Evolutionary conservation across 257 asterid genomes (phyloP).

Genomic region (Plantago ovata): DNA sequence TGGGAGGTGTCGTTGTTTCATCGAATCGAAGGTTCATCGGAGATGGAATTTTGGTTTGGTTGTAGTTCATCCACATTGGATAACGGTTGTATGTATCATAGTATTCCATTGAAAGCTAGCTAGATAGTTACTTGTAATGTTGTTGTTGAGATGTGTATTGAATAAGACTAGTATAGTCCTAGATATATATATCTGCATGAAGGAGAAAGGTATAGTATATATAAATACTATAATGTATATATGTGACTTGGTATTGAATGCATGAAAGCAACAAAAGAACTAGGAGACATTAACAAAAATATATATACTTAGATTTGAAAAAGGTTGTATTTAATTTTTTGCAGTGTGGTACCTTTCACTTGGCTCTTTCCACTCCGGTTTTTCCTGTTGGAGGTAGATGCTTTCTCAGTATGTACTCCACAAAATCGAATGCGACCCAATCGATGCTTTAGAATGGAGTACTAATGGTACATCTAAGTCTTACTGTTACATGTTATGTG

Average conservation of each 20-base stretch:
- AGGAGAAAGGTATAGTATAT: not conserved
- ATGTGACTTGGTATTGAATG: constrained; percentile 23
- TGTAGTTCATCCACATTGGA: constrained; percentile 31
- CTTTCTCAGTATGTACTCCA: not conserved
- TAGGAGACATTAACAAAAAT: constrained; percentile 16
- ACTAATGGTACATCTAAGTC: no score
- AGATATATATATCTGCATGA: not conserved
- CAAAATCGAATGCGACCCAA: not conserved
- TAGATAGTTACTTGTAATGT: not conserved
- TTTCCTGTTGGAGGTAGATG: constrained; percentile 29
- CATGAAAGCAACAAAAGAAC: constrained; percentile 27
- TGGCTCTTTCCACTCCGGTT: constrained; percentile 28
- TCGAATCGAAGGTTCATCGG: constrained; percentile 15
- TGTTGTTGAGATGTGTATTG: not conserved
- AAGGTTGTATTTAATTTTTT: constrained; percentile 33
- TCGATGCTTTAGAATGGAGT: no score
- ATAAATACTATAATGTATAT: not conserved
- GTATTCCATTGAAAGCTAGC: constrained; percentile 12
- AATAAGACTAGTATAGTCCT: not conserved
- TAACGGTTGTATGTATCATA: constrained; percentile 14
- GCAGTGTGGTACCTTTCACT: constrained; percentile 32
- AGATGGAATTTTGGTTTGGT: constrained; percentile 10
- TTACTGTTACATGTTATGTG: no score
- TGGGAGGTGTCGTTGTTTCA: constrained; percentile 14
- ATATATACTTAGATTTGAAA: constrained; percentile 20